These are phyloP conservation scores for Sporobolomyces pararoseus DNA, from an alignment of 768 basidiomycete species.

Conservation along the genomic window DNA sequence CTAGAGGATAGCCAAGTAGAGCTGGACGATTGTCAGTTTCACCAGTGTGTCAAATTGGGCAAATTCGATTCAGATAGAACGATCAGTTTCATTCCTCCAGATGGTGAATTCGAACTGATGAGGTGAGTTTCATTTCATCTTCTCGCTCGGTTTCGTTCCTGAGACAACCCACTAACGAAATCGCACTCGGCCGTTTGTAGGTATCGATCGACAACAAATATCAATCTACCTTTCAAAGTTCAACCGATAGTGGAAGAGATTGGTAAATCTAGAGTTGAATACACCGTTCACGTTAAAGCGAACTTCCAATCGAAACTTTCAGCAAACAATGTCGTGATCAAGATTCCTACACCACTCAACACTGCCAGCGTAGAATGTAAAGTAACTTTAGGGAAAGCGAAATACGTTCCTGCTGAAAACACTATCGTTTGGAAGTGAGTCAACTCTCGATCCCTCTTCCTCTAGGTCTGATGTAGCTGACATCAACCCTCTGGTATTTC, in stretches of 20 bases:
- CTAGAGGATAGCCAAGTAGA: conserved; percentile 67
- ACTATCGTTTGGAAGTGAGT: conserved; percentile 96
- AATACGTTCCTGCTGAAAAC: conserved; percentile 94
- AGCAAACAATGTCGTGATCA: conserved; percentile 83
- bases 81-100: conserved; percentile 95
- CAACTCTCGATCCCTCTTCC: background rate
- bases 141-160: background rate
- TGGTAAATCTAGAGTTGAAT: conserved; percentile 85
- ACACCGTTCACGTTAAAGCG: conserved; percentile 78
- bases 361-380: conserved; percentile 90
- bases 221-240: conserved; percentile 85
- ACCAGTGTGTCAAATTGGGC: conserved; percentile 91
- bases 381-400: conserved; percentile 86
- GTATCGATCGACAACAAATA: conserved; percentile 91
- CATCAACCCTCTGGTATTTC: too few relatives aligned
- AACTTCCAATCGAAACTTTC: conserved; percentile 88
- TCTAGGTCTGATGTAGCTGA: too few relatives aligned
- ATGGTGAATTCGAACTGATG: conserved; percentile 99
- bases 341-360: conserved; percentile 94
- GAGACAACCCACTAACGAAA: too few relatives aligned
- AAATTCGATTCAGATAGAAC: conserved; percentile 91
- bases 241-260: conserved; percentile 90
- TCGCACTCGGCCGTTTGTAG: too few relatives aligned
- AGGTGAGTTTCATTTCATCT: conserved; percentile 53
- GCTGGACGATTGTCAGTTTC: conserved; percentile 96